Evolutionary conservation across 2,329 filamentous ascomycete species (phyloP).

Genomic region (Aureobasidium sp.): DNA sequence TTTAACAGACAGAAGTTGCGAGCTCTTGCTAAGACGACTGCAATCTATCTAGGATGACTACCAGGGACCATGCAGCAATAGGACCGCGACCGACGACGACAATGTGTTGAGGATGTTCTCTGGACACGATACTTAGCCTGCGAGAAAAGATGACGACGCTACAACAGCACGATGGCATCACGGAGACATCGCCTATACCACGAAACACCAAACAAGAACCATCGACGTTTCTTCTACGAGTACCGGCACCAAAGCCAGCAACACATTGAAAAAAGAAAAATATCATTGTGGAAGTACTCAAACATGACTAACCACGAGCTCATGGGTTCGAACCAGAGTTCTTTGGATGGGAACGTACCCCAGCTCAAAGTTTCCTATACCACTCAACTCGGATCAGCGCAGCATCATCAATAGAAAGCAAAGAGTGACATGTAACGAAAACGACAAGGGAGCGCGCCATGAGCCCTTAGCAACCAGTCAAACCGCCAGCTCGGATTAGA

Average conservation of each 20-base stretch:
- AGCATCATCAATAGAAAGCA: neutral
- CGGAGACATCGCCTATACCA: neutral
- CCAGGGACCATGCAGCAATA: neutral
- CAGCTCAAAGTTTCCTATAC: neutral
- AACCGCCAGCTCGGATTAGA: no score
- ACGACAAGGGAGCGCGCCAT: neutral
- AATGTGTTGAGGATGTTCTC: neutral
- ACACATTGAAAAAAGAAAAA: conserved; percentile 3
- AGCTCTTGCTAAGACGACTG: neutral
- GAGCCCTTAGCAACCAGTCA: neutral
- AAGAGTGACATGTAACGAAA: neutral
- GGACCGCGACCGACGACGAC: neutral
- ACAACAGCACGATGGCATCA: neutral
- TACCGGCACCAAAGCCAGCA: neutral
- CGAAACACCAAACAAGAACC: neutral
- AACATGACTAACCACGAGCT: neutral
- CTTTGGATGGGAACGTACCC: neutral
- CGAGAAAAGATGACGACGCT: neutral
- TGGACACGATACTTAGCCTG: neutral
- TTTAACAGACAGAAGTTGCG: neutral
- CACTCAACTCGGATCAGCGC: neutral
- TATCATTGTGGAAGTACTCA: neutral
- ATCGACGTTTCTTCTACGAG: neutral
- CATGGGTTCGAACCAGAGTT: neutral
- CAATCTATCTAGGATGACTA: neutral